These are phyloP conservation scores for Avena insularis DNA, from an alignment of 176 grass and related monocot genomes.

Conservation along the genomic window DNA sequence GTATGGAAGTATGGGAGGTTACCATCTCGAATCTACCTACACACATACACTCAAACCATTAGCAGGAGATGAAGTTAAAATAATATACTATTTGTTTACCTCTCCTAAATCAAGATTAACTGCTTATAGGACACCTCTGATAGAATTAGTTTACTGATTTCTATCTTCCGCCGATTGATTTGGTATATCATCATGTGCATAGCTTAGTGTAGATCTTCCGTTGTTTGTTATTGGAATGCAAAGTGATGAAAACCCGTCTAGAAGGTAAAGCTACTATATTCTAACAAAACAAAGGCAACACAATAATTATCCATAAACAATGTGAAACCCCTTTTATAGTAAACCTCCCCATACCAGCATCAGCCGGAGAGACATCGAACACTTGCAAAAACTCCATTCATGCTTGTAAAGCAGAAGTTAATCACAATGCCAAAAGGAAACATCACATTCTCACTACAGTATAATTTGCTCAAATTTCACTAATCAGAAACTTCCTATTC, in stretches of 20 bases:
- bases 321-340: conserved; percentile 44
- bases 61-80: too few species aligned
- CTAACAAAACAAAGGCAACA: conserved; percentile 2
- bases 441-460: not conserved
- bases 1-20: too few species aligned
- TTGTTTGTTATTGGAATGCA: too few species aligned
- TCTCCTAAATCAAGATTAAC: too few species aligned
- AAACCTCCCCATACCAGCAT: conserved; percentile 92
- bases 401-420: conserved; percentile 64
- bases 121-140: too few species aligned
- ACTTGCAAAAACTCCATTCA: conserved; percentile 84
- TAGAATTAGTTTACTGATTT: too few species aligned
- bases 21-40: too few species aligned
- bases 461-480: not conserved
- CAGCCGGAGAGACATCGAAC: conserved; percentile 69
- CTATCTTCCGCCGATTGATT: too few species aligned
- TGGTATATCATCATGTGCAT: too few species aligned
- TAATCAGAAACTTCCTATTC: conserved; percentile 30
- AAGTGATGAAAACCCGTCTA: conserved; percentile 41
- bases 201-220: too few species aligned
- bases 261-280: not conserved
- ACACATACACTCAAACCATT: too few species aligned
- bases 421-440: conserved; percentile 25
- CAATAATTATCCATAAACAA: not conserved
- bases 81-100: too few species aligned